Evolutionary conservation across 192 early-diverging fungal species (phyloP).

Genomic region (Coemansia sp.): DNA sequence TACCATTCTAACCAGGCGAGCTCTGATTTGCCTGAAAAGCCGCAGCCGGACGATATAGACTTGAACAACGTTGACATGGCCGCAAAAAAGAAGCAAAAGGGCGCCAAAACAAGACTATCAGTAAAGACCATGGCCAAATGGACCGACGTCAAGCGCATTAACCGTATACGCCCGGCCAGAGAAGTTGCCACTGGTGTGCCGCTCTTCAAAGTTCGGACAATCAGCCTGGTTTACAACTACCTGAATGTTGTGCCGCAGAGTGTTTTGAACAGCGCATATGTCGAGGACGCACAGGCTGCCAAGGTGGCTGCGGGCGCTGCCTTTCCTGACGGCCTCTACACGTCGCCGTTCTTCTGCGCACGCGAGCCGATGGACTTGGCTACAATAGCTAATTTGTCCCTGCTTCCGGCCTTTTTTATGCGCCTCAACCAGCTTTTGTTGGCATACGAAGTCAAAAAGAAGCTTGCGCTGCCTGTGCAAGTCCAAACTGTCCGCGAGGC

Average conservation of each 20-base stretch:
- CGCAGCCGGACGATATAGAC: background rate
- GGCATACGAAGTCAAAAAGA: constrained; percentile 43
- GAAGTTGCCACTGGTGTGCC: constrained; percentile 26
- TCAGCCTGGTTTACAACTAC: constrained; percentile 26
- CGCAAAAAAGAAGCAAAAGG: background rate
- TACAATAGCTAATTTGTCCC: constrained; percentile 31
- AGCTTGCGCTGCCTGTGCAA: constrained; percentile 42
- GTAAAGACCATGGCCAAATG: constrained; percentile 26
- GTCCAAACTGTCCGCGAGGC: constrained; percentile 62
- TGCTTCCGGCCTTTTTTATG: constrained; percentile 65
- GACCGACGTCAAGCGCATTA: constrained; percentile 23
- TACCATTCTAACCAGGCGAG: constrained; percentile 19
- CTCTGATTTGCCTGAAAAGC: background rate
- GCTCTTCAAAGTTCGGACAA: constrained; percentile 25
- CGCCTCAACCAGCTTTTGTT: constrained; percentile 62
- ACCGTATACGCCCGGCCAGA: constrained; percentile 12
- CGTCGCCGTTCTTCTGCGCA: constrained; percentile 49
- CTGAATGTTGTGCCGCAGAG: constrained; percentile 2
- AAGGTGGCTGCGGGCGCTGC: background rate
- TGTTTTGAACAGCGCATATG: background rate
- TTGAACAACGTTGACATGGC: background rate
- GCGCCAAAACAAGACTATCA: background rate
- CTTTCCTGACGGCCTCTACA: constrained; percentile 35
- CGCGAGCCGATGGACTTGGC: constrained; percentile 20
- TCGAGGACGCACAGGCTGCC: background rate